phyloP scores from a whole-genome alignment of 1,139 yeast genomes.

The Wickerhamomyces sp. region DNA sequence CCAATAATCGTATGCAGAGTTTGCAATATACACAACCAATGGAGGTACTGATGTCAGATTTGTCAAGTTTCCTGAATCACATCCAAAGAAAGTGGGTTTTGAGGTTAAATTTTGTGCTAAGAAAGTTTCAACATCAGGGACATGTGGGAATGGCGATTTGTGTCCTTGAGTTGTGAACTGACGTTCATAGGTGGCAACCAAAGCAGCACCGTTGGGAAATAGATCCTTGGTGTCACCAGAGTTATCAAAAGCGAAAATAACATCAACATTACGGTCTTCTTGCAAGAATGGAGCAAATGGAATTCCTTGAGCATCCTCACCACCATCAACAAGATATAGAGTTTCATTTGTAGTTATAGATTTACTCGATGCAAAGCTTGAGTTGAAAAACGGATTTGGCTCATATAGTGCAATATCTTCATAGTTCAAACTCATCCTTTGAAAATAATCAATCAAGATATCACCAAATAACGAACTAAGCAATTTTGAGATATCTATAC shows the following conservation, averaged over 20 bases:
- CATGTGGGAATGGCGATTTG: conserved; percentile 69
- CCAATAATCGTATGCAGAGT: conserved; percentile 57
- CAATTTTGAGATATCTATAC: conserved; percentile 23
- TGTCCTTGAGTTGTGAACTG: conserved; percentile 58
- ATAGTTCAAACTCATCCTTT: conserved; percentile 33
- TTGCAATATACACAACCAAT: conserved; percentile 70
- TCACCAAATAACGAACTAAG: conserved; percentile 30
- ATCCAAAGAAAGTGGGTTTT: conserved; percentile 77
- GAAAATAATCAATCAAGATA: conserved; percentile 31
- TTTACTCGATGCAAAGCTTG: conserved; percentile 38
- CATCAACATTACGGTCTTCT: conserved; percentile 47
- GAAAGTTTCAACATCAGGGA: conserved; percentile 66
- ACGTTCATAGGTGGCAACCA: conserved; percentile 58
- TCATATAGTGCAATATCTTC: conserved; percentile 65
- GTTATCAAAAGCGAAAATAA: conserved; percentile 66
- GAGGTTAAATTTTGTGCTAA: conserved; percentile 47
- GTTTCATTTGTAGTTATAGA: conserved; percentile 37
- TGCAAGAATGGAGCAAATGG: conserved; percentile 75
- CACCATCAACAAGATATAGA: conserved; percentile 73
- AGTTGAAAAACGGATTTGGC: conserved; percentile 66
- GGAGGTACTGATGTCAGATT: conserved; percentile 55
- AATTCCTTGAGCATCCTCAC: conserved; percentile 71
- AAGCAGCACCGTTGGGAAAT: conserved; percentile 76
- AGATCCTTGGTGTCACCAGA: conserved; percentile 62
- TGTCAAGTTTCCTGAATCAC: conserved; percentile 65